Evolutionary conservation across 306 rosid genomes (phyloP).

Genomic region (Coriaria nepalensis): DNA sequence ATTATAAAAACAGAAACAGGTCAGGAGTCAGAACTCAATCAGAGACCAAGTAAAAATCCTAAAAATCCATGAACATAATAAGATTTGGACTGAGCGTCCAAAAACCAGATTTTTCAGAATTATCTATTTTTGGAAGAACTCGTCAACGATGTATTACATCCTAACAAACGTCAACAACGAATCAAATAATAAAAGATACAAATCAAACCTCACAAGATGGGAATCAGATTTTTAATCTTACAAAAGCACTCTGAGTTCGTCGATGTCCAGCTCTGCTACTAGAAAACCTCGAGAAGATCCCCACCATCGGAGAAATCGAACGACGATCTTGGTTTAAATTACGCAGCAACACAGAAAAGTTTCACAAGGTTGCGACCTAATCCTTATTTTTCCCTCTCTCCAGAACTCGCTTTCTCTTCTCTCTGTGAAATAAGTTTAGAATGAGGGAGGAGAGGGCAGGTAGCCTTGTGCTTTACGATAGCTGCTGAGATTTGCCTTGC

Average conservation of each 20-base stretch:
- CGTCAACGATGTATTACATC: not conserved
- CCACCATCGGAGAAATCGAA: slow-evolving; percentile 52
- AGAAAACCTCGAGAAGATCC: slow-evolving; percentile 84
- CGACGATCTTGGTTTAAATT: slow-evolving; percentile 11
- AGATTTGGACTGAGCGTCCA: no score
- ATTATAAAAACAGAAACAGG: no score
- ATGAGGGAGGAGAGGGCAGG: not conserved
- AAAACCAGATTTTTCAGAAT: no score
- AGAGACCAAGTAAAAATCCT: no score
- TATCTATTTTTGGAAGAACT: no score
- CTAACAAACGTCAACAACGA: not conserved
- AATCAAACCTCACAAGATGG: not conserved
- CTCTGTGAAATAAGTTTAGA: not conserved
- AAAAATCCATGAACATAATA: no score
- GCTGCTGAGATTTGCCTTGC: no score
- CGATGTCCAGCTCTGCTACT: slow-evolving; percentile 62
- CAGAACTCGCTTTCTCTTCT: slow-evolving; percentile 15
- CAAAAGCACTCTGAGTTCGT: slow-evolving; percentile 86
- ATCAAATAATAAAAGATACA: not conserved
- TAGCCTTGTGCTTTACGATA: not conserved
- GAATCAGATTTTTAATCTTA: slow-evolving; percentile 22
- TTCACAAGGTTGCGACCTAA: slow-evolving; percentile 6
- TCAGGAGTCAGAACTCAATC: no score
- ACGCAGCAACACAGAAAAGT: not conserved
- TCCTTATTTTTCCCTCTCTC: slow-evolving; percentile 8